Percentiles rank a stretch among this genome's conserved stretches.
These are phyloP conservation scores for Rhizopogon salebrosus DNA, from an alignment of 768 basidiomycete species.

Conservation along the genomic window DNA sequence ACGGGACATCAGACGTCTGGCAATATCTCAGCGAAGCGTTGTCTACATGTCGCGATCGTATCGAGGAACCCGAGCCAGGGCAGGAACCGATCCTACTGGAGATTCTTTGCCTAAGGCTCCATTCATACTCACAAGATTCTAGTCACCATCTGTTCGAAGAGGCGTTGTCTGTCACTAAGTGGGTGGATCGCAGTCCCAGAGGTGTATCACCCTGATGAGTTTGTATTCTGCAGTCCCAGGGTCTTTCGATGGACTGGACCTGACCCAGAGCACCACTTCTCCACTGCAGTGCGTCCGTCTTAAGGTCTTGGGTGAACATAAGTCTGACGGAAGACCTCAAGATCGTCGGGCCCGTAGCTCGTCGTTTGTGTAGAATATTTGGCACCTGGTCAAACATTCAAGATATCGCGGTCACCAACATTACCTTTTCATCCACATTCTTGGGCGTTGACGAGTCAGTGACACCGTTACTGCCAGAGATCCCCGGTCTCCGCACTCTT, in stretches of 20 bases:
- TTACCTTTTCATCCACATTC: conserved; percentile 30
- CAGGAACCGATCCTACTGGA: conserved; percentile 18
- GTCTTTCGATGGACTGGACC: conserved; percentile 55
- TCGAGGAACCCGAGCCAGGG: background rate
- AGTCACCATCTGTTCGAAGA: conserved; percentile 24
- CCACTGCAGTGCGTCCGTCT: conserved; percentile 44
- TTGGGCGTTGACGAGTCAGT: conserved; percentile 6
- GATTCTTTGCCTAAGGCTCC: conserved; percentile 30
- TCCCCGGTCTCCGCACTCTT: conserved; percentile 37
- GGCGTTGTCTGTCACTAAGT: conserved; percentile 33
- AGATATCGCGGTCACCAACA: conserved; percentile 43
- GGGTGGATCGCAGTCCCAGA: conserved; percentile 12
- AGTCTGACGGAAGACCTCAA: conserved; percentile 1
- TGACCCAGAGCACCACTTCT: conserved; percentile 58
- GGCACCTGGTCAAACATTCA: conserved; percentile 38
- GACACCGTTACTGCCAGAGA: conserved; percentile 28
- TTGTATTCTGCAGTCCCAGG: conserved; percentile 32
- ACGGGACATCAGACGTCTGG: conserved; percentile 22
- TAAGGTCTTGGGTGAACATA: background rate
- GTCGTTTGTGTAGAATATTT: conserved; percentile 20
- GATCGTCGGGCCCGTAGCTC: conserved; percentile 20
- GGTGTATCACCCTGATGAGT: background rate
- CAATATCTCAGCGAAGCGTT: conserved; percentile 22
- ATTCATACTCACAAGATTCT: conserved; percentile 32
- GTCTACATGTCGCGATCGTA: conserved; percentile 15